Evolutionary conservation across 306 rosid species (phyloP), one percentile per base, ranked within the genome.

Genomic region (Oemleria cerasiformis): DNA sequence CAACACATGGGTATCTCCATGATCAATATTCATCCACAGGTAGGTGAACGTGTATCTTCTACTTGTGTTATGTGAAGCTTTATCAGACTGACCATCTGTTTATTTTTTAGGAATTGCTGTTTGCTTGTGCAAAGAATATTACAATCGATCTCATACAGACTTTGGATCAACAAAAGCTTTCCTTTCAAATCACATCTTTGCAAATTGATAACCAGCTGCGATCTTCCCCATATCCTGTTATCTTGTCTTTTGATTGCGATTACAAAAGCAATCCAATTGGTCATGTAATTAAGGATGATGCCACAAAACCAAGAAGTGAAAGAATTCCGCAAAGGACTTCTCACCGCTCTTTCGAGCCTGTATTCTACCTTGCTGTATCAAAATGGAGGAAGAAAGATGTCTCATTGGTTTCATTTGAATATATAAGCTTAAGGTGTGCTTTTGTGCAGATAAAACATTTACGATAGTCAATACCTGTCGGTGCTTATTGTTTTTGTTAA

Each of bases 121-220:
- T 84, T 78, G 87, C 79, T 23, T 87, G 91, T 70, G 83, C 86
- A 63, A 84, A 81, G 85, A 88, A 85, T 80, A 69, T 91, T 70
- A 79, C 81, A 63, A 79, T 85, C n/a, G 78, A 80, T 74, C 79
- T 94, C 73, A 84, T 81, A 43, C 97, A 91, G 82, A 94, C 91
- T 88, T 79, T 91, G 83, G 96, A 94, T 79, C 92, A 81, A 42
- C 98, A 94, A 63, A 84, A 74, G 73, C 83, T 94, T 75, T 87
- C 85, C 73, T 73, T 89, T 73, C 86, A 71, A 70, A 81, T 91
- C 40, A 75, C 82, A 16, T 87, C 90, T 69, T 82, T 94, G 77
- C 98, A 94, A 81, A 78, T 94, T 56, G 98, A 94, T 78, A 94
- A 94, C 81, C 98, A 94, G 81, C 82, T 87, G 84, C 96, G 91